Evolutionary conservation across 2,329 filamentous ascomycete species (phyloP).

Genomic region (Alternaria brassicicola): DNA sequence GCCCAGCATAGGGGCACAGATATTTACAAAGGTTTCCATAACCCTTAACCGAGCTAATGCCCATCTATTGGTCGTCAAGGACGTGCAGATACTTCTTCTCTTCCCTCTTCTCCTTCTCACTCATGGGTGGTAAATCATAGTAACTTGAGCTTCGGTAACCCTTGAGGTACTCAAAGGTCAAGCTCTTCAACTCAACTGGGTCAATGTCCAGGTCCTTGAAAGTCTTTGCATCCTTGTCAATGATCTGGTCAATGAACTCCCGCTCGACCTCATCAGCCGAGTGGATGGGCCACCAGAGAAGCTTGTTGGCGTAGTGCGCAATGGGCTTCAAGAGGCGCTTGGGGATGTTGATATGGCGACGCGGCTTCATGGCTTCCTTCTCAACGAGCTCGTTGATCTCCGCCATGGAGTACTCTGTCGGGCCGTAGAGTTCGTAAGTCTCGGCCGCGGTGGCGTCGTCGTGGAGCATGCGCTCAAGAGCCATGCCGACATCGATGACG

Average conservation of each 20-base stretch:
- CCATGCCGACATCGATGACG: slow-evolving; percentile 86
- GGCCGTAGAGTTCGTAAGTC: slow-evolving; percentile 93
- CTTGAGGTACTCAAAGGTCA: slow-evolving; percentile 95
- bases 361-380: slow-evolving; percentile 87
- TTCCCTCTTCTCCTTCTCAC: slow-evolving; percentile 90
- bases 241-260: slow-evolving; percentile 90
- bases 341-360: slow-evolving; percentile 89
- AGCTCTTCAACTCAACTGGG: slow-evolving; percentile 81
- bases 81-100: slow-evolving; percentile 98
- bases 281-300: slow-evolving; percentile 86
- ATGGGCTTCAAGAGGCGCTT: slow-evolving; percentile 78
- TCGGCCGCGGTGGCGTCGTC: slow-evolving; percentile 89
- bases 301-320: slow-evolving; percentile 76
- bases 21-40: slow-evolving; percentile 37
- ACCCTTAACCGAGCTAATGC: not conserved
- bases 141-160: slow-evolving; percentile 85
- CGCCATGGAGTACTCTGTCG: slow-evolving; percentile 86
- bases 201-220: slow-evolving; percentile 93
- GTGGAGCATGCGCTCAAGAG: slow-evolving; percentile 86
- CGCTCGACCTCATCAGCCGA: slow-evolving; percentile 87
- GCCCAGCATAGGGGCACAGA: slow-evolving; percentile 23
- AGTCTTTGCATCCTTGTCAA: slow-evolving; percentile 91
- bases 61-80: slow-evolving; percentile 47
- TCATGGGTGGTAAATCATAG: slow-evolving; percentile 93
- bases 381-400: slow-evolving; percentile 89